Conservation (phyloP, 805 yeast species). For the Sugiyamaella boreocaroliniensis region DNA sequence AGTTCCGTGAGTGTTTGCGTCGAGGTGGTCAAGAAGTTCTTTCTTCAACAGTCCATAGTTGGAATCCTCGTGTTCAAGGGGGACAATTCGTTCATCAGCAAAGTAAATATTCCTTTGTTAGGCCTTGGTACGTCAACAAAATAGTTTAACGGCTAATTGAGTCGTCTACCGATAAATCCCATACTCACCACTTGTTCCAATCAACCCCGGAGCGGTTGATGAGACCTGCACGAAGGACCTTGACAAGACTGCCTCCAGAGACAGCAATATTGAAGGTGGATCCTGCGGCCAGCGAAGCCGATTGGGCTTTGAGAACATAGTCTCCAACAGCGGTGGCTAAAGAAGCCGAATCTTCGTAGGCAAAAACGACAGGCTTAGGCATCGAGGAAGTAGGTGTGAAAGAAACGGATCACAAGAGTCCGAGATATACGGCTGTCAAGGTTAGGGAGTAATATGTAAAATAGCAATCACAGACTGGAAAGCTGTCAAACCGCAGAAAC, state of each 20-base stretch:
- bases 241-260: constrained; percentile 87
- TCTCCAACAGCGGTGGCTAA: constrained; percentile 64
- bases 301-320: constrained; percentile 55
- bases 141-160: background rate
- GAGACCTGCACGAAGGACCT: constrained; percentile 58
- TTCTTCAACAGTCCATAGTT: constrained; percentile 74
- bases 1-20: constrained; percentile 30
- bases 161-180: background rate
- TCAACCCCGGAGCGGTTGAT: constrained; percentile 43
- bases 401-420: background rate
- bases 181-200: constrained; percentile 30
- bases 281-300: constrained; percentile 44
- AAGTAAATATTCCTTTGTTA: constrained; percentile 64
- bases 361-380: constrained; percentile 35
- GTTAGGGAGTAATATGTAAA: too few species aligned
- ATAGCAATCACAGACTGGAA: background rate
- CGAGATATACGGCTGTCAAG: background rate
- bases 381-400: constrained; percentile 2
- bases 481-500: too few species aligned
- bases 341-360: constrained; percentile 48
- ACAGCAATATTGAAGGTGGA: constrained; percentile 65
- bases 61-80: constrained; percentile 74
- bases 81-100: constrained; percentile 87
- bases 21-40: constrained; percentile 46
- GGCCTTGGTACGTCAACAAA: background rate